These are phyloP conservation scores for Cyclotella atomus DNA, from an alignment of 108 stramenopile genomes.

Conservation along the genomic window DNA sequence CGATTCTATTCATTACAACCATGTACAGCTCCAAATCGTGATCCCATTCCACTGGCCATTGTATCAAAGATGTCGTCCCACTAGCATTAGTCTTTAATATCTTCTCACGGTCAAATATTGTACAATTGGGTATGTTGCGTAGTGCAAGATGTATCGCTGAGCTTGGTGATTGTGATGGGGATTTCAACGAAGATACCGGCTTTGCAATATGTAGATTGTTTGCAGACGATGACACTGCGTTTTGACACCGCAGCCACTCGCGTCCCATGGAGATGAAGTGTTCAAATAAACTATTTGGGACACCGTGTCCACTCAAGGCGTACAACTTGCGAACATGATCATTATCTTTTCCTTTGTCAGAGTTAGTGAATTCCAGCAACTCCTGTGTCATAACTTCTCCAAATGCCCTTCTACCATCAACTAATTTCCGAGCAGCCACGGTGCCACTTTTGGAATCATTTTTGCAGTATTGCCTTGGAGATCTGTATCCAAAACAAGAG, in stretches of 20 bases:
- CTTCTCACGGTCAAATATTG: constrained; percentile 20
- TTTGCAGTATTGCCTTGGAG: constrained; percentile 19
- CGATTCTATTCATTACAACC: constrained; percentile 45
- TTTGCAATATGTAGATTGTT: not conserved
- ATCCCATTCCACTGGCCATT: constrained; percentile 26
- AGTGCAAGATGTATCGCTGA: constrained; percentile 21
- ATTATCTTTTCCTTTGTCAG: not conserved
- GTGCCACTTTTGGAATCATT: constrained; percentile 27
- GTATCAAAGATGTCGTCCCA: not conserved
- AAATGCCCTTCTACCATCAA: constrained; percentile 28
- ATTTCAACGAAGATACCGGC: not conserved
- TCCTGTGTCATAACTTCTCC: constrained; percentile 1
- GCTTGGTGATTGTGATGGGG: not conserved
- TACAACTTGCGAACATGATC: constrained; percentile 15
- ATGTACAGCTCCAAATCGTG: constrained; percentile 38
- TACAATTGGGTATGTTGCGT: constrained; percentile 17
- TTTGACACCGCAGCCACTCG: constrained; percentile 5
- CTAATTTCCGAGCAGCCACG: constrained; percentile 21
- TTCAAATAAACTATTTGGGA: constrained; percentile 17
- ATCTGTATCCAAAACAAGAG: not conserved
- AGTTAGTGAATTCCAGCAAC: too few relatives aligned
- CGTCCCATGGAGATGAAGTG: constrained; percentile 13
- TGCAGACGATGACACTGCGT: not conserved
- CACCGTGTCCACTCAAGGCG: constrained; percentile 29
- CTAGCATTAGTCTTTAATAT: constrained; percentile 16